Evolutionary conservation across 495 filamentous ascomycete species (phyloP), one percentile per base, ranked within the genome.

Genomic region (Neurospora sp.): DNA sequence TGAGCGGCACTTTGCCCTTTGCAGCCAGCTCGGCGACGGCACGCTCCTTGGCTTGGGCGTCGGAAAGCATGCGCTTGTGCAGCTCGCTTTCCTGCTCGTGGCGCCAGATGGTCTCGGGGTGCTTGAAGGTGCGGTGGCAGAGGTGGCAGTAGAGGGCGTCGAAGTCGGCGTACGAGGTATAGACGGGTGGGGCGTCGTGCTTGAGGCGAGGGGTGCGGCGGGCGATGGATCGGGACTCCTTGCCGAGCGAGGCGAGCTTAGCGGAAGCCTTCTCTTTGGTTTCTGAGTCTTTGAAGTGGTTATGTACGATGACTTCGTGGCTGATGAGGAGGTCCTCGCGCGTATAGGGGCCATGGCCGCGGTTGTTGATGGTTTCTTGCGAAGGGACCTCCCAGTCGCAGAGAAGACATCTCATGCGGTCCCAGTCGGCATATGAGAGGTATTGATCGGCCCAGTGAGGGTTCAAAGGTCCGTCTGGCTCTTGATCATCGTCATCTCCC

Each of bases 11-110:
- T 59, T 91, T 88, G 68, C 89, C 86, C 73, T 93, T 93, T 5
- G 84, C 81, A 8, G 85, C 86, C 27, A 82, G 80, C 45, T 87
- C 84, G 74, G 90, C 90, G 16, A 83, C 70, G 4, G 80, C 79
- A 72, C 87, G 89, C n/a, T 82, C 78, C n/a, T 85, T 84, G 38
- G 89, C 80, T 14, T 83, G 80, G 1, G 88, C 85, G 70, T 92
- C 87, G 45, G 88, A 84, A 22, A 96, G 82, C 74, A 94, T 94
- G 8, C 85, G 81, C 18, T 87, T 87, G 79, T 97, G 94, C 40
- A 94, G 85, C 70, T 90, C 85, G 79, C 91, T 94, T 39, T 89
- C 86, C 20, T 90, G 87, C 77, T 96, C 92, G 76, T 97, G 94
- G 70, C 88, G 87, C 76, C 92, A 89, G 59, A 96, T 84, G 74